A percentile compares a stretch with the other conserved stretches of the same genome.
phyloP scores from a whole-genome alignment of 495 filamentous ascomycete genomes.

The Xylaria intraflava region DNA sequence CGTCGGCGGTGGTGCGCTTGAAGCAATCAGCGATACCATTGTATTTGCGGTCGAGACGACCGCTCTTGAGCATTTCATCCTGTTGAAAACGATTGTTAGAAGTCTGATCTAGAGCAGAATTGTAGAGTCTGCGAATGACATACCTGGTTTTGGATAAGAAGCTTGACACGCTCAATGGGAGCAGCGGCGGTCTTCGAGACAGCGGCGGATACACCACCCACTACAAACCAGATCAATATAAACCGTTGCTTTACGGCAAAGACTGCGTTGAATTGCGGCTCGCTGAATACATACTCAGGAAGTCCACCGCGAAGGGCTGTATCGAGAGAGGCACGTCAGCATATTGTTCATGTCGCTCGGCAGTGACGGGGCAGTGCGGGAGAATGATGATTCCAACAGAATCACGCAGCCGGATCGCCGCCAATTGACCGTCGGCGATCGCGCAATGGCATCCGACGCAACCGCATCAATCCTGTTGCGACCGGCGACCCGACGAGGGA shows the following conservation, averaged over 20 bases:
- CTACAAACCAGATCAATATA: conserved; percentile 37
- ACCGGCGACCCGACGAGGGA: conserved; percentile 22
- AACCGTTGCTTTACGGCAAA: background rate
- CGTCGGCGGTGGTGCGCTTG: conserved; percentile 71
- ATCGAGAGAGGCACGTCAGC: background rate
- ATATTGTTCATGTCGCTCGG: background rate
- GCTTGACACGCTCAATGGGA: conserved; percentile 99
- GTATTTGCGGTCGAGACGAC: conserved; percentile 97
- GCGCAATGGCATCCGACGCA: conserved; percentile 3
- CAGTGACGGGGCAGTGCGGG: background rate
- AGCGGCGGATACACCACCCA: conserved; percentile 99
- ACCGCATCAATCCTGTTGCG: background rate
- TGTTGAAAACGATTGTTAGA: conserved; percentile 30
- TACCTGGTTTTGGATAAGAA: conserved; percentile 99
- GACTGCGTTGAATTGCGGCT: conserved; percentile 6
- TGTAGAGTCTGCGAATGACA: conserved; percentile 25
- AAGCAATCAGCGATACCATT: conserved; percentile 93
- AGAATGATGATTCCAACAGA: background rate
- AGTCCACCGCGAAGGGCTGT: conserved; percentile 78
- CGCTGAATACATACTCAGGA: conserved; percentile 76
- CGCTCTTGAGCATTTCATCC: conserved; percentile 99
- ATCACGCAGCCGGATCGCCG: background rate
- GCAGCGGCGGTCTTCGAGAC: conserved; percentile 99
- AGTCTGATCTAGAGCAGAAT: background rate
- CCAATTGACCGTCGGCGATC: conserved; percentile 11